Percentiles rank a stretch among this genome's conserved stretches.
Evolutionary conservation across 176 grass and related monocot species (phyloP).

Genomic region (Canna indica): DNA sequence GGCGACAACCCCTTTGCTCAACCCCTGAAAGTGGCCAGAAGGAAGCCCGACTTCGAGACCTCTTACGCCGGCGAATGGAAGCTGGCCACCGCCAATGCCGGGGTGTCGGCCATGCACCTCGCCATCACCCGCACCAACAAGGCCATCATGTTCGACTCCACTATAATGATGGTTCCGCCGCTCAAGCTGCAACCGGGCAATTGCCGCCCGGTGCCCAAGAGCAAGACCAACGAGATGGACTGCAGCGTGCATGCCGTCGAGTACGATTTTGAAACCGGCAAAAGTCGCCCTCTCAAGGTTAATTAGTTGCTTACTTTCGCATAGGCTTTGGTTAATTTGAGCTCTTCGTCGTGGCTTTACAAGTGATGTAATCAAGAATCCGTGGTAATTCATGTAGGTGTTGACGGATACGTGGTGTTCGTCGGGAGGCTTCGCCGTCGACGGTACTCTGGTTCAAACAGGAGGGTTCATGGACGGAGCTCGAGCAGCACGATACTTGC

Average conservation of each 20-base stretch:
- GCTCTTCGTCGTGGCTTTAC: too few relatives aligned
- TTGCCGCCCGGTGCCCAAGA: slow-evolving; percentile 40
- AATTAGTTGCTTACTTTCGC: neutral
- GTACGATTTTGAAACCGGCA: slow-evolving; percentile 36
- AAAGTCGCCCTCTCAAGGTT: slow-evolving; percentile 41
- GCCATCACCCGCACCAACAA: slow-evolving; percentile 38
- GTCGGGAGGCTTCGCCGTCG: slow-evolving; percentile 32
- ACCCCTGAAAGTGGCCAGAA: neutral
- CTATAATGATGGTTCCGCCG: slow-evolving; percentile 27
- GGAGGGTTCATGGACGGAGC: slow-evolving; percentile 48
- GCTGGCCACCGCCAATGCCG: slow-evolving; percentile 40
- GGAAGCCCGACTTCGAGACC: neutral
- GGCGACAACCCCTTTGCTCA: neutral
- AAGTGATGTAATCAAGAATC: neutral
- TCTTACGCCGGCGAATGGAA: slow-evolving; percentile 25
- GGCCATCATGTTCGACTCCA: slow-evolving; percentile 57
- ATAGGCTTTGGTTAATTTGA: too few relatives aligned
- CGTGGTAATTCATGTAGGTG: slow-evolving; percentile 7
- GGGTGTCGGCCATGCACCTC: slow-evolving; percentile 63
- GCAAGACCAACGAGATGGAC: slow-evolving; percentile 20
- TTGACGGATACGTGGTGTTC: slow-evolving; percentile 58
- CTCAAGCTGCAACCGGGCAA: slow-evolving; percentile 29
- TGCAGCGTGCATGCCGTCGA: slow-evolving; percentile 54
- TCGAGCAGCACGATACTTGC: slow-evolving; percentile 20
- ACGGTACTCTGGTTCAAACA: slow-evolving; percentile 50